These are phyloP conservation scores for Xanthoconium separans DNA, from an alignment of 1,284 basidiomycete genomes.

Conservation along the genomic window DNA sequence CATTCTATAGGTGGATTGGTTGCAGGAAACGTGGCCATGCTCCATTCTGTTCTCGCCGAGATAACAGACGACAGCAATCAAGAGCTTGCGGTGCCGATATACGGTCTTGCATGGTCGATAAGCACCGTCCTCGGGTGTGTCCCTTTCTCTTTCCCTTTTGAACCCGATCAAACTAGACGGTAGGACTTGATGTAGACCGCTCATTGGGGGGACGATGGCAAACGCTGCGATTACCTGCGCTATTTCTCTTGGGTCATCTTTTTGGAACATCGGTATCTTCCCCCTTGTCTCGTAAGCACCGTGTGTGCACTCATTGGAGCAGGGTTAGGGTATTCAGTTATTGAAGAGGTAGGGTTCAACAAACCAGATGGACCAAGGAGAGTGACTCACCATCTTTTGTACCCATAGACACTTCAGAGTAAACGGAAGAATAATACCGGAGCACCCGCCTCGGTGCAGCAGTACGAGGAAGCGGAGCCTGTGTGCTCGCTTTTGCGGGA, in stretches of 20 bases:
- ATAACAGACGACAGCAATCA: slow-evolving; percentile 65
- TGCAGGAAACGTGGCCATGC: slow-evolving; percentile 58
- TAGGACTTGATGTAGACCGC: slow-evolving; percentile 7
- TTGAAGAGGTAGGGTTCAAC: background rate
- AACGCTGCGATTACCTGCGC: slow-evolving; percentile 20
- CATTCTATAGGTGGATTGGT: slow-evolving; percentile 46
- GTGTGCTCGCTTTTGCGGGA: slow-evolving; percentile 15
- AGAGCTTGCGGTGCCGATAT: slow-evolving; percentile 51
- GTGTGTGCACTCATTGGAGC: background rate
- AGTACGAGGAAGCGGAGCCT: background rate
- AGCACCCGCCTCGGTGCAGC: too few species aligned
- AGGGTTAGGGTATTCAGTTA: background rate
- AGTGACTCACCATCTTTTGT: background rate
- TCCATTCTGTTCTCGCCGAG: slow-evolving; percentile 49
- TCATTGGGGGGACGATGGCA: slow-evolving; percentile 21
- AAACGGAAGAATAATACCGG: slow-evolving; percentile 11
- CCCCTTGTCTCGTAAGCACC: slow-evolving; percentile 13
- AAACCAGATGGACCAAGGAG: background rate
- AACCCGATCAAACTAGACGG: background rate
- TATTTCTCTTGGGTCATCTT: slow-evolving; percentile 20
- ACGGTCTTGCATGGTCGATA: slow-evolving; percentile 21
- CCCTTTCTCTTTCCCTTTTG: background rate
- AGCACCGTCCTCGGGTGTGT: slow-evolving; percentile 22
- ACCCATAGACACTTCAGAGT: slow-evolving; percentile 19
- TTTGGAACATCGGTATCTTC: slow-evolving; percentile 23